Base-by-base conservation (phyloP, 2,329 filamentous ascomycete genomes). In the Fusarium equiseti region DNA sequence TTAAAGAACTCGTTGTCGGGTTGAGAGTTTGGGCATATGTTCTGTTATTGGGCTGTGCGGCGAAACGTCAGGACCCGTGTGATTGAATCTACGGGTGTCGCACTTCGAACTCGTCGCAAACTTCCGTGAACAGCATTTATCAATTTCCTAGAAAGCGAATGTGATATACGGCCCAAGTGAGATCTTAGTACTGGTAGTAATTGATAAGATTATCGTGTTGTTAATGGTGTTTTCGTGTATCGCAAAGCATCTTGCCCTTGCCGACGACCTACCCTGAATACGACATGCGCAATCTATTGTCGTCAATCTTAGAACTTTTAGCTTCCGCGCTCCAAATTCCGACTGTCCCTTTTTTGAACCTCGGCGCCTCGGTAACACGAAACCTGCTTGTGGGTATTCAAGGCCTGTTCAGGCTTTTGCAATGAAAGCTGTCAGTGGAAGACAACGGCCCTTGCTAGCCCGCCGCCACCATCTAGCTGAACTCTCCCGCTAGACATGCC, bases 371-470 rank as follows among this genome's bases (percentile, higher is more conserved):
- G 48, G 54, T 24, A 16, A 24, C 2, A 3, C 42, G 11, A 49
- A 38, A 31, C 11, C 5, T n/a, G 16, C 50, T 26, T 32, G 50
- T 32, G 63, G 48, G 4, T 66, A 62, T 61, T 15, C 16, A 43
- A 66, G 62, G 29, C 46, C 51, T 29, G 13, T 66, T 66, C 16
- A 66, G 54, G 63, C 63, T 61, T 40, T 16, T 15, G n/a, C 15
- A 48, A 18, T n/a, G 18, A n/a, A 20, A 11, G 31, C 40, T 12
- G 32, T 26, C 40, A n/a, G 15, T 20, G 44, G 53, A 29, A 50
- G 40, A 27, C 32, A 40, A 11, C 26, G 24, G 49, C 24, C 45
- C 32, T 32, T 50, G 16, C 38, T 55, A 54, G 48, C n/a, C 31
- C 16, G n/a, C 15, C 49, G 62, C 43, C 54, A 66, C 48, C 29